Percentiles rank a stretch among this genome's conserved stretches.
These are phyloP conservation scores for Endogone sp. DNA, from an alignment of 192 early-diverging fungal genomes.

Conservation along the genomic window DNA sequence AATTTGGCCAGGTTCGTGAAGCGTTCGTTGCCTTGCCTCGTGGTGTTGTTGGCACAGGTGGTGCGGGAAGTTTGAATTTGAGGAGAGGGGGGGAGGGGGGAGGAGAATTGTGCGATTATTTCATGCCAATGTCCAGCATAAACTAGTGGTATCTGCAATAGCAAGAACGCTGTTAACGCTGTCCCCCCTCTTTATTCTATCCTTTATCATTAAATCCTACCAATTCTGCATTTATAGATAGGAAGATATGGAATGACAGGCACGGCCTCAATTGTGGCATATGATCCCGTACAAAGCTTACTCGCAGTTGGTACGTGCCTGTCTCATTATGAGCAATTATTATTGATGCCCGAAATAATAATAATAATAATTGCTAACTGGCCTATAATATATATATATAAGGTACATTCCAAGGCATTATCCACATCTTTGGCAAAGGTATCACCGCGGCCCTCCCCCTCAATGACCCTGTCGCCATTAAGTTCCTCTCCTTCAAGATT, in stretches of 20 bases:
- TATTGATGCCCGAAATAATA: background rate
- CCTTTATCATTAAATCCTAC: too few relatives aligned
- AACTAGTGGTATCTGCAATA: too few relatives aligned
- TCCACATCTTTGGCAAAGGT: slow-evolving; percentile 43
- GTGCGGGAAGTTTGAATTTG: too few relatives aligned
- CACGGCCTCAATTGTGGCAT: slow-evolving; percentile 35
- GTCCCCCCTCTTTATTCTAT: too few relatives aligned
- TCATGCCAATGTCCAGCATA: too few relatives aligned
- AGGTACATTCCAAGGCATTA: slow-evolving; percentile 35
- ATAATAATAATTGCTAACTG: background rate
- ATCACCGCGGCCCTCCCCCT: slow-evolving; percentile 20
- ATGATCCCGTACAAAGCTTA: slow-evolving; percentile 47
- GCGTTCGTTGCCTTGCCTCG: too few relatives aligned
- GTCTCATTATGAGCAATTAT: background rate
- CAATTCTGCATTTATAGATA: too few relatives aligned
- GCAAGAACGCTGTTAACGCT: too few relatives aligned
- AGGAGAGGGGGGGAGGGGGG: too few relatives aligned
- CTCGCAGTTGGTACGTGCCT: slow-evolving; percentile 47
- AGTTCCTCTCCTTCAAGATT: slow-evolving; percentile 46
- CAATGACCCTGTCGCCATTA: slow-evolving; percentile 30
- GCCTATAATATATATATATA: background rate
- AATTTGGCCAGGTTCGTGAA: too few relatives aligned
- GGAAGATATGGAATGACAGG: slow-evolving; percentile 38
- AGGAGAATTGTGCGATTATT: too few relatives aligned
- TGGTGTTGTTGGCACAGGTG: too few relatives aligned